Conservation (phyloP, 2,329 filamentous ascomycete species). For the Fusarium sp. region DNA sequence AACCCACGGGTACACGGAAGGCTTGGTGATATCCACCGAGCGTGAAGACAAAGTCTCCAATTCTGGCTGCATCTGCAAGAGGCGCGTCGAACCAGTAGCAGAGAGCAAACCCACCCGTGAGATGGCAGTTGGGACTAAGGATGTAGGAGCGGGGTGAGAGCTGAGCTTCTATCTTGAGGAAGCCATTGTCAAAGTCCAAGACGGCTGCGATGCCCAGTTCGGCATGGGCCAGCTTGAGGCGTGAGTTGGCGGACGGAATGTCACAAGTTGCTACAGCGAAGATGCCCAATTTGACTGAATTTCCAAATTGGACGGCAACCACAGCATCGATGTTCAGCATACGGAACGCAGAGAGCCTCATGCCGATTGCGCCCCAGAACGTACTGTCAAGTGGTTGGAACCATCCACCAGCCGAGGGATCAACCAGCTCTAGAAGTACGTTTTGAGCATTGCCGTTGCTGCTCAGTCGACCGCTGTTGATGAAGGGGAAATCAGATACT, state of each 20-base stretch:
- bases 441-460: too few relatives aligned
- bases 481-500: too few relatives aligned
- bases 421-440: too few relatives aligned
- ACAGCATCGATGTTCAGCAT: slow-evolving; percentile 37
- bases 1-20: slow-evolving; percentile 53
- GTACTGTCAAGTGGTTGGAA: too few relatives aligned
- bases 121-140: slow-evolving; percentile 55
- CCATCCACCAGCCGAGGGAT: too few relatives aligned
- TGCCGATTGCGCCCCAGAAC: too few relatives aligned
- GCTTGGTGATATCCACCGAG: slow-evolving; percentile 61
- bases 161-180: slow-evolving; percentile 55
- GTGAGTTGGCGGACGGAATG: slow-evolving; percentile 44
- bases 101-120: slow-evolving; percentile 59
- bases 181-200: slow-evolving; percentile 54
- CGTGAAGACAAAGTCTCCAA: slow-evolving; percentile 60
- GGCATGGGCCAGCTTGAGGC: slow-evolving; percentile 52
- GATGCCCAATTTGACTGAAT: slow-evolving; percentile 52
- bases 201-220: slow-evolving; percentile 55
- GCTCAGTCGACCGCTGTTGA: too few relatives aligned
- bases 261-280: slow-evolving; percentile 51
- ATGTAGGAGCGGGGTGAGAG: slow-evolving; percentile 58
- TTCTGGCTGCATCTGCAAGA: slow-evolving; percentile 29
- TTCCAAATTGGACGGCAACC: slow-evolving; percentile 51
- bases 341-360: too few relatives aligned
- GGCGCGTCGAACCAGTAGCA: slow-evolving; percentile 55